Evolutionary conservation across 441 rosid genomes (phyloP), one percentile per base, ranked within the genome.

Genomic region (Pelargonium fulgidum): DNA sequence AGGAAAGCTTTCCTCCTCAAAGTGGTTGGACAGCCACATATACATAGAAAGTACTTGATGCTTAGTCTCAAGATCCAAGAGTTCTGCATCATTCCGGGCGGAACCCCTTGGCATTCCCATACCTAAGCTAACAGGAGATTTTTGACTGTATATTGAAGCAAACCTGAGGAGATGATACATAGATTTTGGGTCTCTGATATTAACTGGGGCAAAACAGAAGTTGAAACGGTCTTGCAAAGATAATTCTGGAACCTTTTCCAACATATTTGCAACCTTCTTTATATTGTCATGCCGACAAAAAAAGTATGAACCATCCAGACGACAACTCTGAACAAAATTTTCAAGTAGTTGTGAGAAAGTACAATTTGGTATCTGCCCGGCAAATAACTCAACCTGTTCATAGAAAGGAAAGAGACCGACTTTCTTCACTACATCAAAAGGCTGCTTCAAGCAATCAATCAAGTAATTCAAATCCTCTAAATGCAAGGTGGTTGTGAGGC

Each of bases 181-280:
- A 4, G 96, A 90, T 79, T 86, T 89, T 26, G 98, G 97, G 77
- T 93, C 93, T 81, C 97, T 84, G 44, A 89, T 45, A 78, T 91
- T 93, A 62, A 91, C 95, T 0, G 98, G 98, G n/a, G 98, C 97
- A 71, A 93, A 93, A 73, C 92, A 89, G 80, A 93, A 93, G 86
- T 93, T 89, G 76, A 91, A 93, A 44, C 98, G 87, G 65, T 93
- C 96, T 81, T 88, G 88, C 64, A 93, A 72, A 19, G 98, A 91
- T 66, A 93, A 54, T 16, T 88, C 90, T 26, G 67, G 69, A 7
- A 91, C 88, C 81, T 84, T 93, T 84, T 93, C 96, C 85, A 93
- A 80, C 98, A 91, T 87, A 77, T 91, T 91, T 59, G 97, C 99
- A 11, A 91, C 94, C 82, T 88, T 91, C 82, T 91, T 93, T 65